phyloP scores from a whole-genome alignment of 2,329 filamentous ascomycete genomes.

The Trichoderma atroviride region DNA sequence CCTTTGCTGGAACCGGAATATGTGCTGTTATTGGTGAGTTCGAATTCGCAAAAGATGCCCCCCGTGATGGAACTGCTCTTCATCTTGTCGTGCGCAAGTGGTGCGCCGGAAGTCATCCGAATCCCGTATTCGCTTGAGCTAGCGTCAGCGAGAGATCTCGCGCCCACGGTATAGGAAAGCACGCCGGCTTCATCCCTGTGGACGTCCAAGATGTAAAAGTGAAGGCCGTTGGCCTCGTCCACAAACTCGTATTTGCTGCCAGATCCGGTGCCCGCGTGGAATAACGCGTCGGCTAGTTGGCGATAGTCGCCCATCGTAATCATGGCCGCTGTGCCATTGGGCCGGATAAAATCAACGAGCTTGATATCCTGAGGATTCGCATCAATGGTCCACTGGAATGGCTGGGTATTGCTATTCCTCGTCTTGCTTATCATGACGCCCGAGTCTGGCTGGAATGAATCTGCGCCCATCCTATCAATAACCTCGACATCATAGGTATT shows the following conservation, averaged over 20 bases:
- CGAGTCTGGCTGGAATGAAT: slow-evolving; percentile 54
- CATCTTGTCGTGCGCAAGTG: slow-evolving; percentile 32
- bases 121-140: slow-evolving; percentile 37
- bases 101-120: slow-evolving; percentile 42
- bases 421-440: slow-evolving; percentile 59
- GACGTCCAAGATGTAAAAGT: slow-evolving; percentile 53
- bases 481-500: slow-evolving; percentile 57
- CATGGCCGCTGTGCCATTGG: slow-evolving; percentile 51
- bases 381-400: slow-evolving; percentile 59
- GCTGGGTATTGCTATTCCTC: slow-evolving; percentile 45
- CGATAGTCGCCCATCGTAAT: slow-evolving; percentile 57
- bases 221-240: slow-evolving; percentile 51
- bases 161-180: slow-evolving; percentile 53
- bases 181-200: slow-evolving; percentile 47
- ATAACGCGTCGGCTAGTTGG: slow-evolving; percentile 56
- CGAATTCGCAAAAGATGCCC: slow-evolving; percentile 50
- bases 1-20: slow-evolving; percentile 33
- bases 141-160: slow-evolving; percentile 45
- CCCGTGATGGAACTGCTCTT: slow-evolving; percentile 35
- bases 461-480: slow-evolving; percentile 56
- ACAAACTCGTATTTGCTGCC: slow-evolving; percentile 53
- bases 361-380: slow-evolving; percentile 56
- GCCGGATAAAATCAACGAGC: slow-evolving; percentile 53
- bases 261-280: slow-evolving; percentile 56
- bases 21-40: slow-evolving; percentile 50